Conservation (phyloP, 257 asterid species). For the Solanum stenotomum region DNA sequence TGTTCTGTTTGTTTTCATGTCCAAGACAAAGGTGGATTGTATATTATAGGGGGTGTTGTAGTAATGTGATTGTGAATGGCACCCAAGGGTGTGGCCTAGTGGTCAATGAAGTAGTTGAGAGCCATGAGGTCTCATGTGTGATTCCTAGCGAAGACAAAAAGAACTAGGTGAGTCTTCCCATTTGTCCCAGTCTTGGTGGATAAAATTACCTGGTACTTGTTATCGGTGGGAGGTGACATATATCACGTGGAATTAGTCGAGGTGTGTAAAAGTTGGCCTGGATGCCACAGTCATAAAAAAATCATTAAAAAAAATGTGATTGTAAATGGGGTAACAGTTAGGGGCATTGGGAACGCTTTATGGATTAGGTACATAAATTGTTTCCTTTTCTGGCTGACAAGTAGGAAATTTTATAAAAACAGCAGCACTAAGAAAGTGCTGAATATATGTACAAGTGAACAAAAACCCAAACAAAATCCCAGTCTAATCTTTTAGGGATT, state of each 20-base stretch:
- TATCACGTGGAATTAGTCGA: not conserved
- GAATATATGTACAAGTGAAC: not conserved
- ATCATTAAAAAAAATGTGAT: not conserved
- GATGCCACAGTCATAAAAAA: no score
- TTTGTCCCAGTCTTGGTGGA: not conserved
- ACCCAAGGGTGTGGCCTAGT: not conserved
- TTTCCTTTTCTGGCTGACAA: not conserved
- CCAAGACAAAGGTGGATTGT: not conserved
- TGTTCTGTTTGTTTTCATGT: not conserved
- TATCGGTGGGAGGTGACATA: not conserved
- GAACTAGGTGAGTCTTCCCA: not conserved
- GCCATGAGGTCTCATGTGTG: not conserved
- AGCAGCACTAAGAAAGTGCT: not conserved
- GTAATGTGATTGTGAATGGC: not conserved
- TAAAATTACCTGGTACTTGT: not conserved
- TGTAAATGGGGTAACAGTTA: not conserved
- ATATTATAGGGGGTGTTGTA: not conserved
- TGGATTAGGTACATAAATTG: not conserved
- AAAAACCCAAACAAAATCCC: not conserved
- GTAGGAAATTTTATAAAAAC: not conserved
- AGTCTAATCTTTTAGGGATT: not conserved
- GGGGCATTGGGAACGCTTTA: not conserved
- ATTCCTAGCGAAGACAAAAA: not conserved
- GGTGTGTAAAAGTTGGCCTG: not conserved
- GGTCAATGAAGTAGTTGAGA: not conserved